Conservation (phyloP, 2,329 filamentous ascomycete genomes). For the Colletotrichum lini region DNA sequence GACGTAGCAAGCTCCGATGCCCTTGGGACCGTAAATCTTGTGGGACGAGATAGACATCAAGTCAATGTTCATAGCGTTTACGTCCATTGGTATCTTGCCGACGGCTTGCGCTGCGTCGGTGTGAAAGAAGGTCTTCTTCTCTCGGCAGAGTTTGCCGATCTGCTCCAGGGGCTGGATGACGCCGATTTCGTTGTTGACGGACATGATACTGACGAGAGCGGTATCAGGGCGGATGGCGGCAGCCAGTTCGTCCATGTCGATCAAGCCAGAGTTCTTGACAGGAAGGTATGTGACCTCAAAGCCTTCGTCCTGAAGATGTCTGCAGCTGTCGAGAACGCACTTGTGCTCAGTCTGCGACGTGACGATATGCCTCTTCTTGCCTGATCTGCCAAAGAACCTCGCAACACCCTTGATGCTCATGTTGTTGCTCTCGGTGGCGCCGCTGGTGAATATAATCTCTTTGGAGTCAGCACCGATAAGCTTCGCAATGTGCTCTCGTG, state of each 20-base stretch:
- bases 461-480: constrained; percentile 96
- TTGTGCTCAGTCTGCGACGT: constrained; percentile 99
- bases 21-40: constrained; percentile 99
- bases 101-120: constrained; percentile 97
- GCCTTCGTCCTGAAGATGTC: constrained; percentile 96
- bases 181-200: constrained; percentile 99
- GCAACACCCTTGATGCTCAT: constrained; percentile 99
- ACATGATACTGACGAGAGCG: constrained; percentile 95
- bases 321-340: constrained; percentile 96
- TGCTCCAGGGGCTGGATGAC: constrained; percentile 97
- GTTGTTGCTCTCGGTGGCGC: constrained; percentile 98
- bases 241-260: constrained; percentile 87
- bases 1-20: constrained; percentile 96
- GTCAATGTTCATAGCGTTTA: constrained; percentile 98
- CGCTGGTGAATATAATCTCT: constrained; percentile 98
- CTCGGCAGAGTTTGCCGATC: constrained; percentile 92
- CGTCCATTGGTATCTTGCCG: constrained; percentile 97
- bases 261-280: constrained; percentile 87
- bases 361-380: constrained; percentile 99
- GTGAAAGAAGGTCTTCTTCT: constrained; percentile 97
- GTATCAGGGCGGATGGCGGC: constrained; percentile 93
- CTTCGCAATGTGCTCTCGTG: constrained; percentile 84
- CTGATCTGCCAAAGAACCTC: constrained; percentile 90
- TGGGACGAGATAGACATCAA: constrained; percentile 99
- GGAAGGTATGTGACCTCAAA: constrained; percentile 98